Base-by-base conservation (phyloP, 2,329 filamentous ascomycete genomes). In the Neofusicoccum laricinum region DNA sequence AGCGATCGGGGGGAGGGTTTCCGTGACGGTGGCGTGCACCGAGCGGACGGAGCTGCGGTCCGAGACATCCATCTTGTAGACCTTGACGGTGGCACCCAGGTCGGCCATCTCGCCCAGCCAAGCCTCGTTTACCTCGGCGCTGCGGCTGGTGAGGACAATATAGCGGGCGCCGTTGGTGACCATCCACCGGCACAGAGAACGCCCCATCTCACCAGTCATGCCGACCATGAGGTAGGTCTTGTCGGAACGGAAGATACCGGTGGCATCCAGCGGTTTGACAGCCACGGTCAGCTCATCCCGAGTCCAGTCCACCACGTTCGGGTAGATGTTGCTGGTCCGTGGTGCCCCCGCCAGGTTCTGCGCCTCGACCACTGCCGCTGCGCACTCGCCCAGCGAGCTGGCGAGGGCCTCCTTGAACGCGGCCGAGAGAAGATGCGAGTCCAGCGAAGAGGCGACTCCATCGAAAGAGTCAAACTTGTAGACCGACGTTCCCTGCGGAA, bases 61-160 rank as follows among this genome's bases (percentile, higher is more conserved):
- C 0, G 61, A 63, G 11, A 71, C 55, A 53, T 71, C 67, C 19
- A 61, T 46, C 11, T 65, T 4, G 4, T 46, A 19, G 36, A 61
- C 25, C 6, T 55, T 43, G 8, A 69, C 34, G 40, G 25, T 11
- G 4, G 67, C 68, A 7, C 64, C 66, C 12, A 21, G 7, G 41
- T 12, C 63, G 4, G 25, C n/a, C 32, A 74, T 63, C 8, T 61
- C 50, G 11, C 71, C 61, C 12, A 77, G 36, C 70, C 71, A 77
- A 1, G 45, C 51, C 3, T 67, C 51, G 7, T 78, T 69, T 2
- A 80, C 64, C 2, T 74, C 68, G 3, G 78, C 76, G 12, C 71
- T 73, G 1, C 81, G 76, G 51, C 78, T 81, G 0, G 77, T 75
- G 2, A 84, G 30, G 4, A 68, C 67, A 21, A 74, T 45, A 25